Base-by-base conservation (phyloP, 768 basidiomycete species). In the Coprinopsis sp. region DNA sequence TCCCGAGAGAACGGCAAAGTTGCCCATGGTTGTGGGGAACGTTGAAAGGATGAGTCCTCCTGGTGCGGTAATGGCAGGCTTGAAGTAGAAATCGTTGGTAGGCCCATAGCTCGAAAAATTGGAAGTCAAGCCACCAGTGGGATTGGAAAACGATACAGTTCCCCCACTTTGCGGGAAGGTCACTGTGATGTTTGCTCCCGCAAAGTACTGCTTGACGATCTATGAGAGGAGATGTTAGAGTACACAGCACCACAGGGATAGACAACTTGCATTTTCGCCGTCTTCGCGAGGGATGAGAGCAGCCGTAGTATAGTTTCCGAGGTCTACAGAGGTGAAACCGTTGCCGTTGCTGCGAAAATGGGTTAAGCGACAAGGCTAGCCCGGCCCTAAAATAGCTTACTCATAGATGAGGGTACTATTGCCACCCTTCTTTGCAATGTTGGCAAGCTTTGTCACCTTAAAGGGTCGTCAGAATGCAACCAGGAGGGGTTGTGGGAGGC, bases 31-130 rank as follows among this genome's bases (percentile, higher is more conserved):
- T 22, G 69, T 55, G 3, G 75, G 76, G 24, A 67, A 57, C 2
- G 76, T 75, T 0, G 73, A 74, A 21, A 77, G 54, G 39, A 77
- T 76, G 55, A 73, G 71, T 1, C 76, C 76, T 8, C 78, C 78
- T 0, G 78, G 77, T 4, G 78, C 73, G 23, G 76, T 64, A 42
- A 81, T 57, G 10, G 76, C 66, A 8, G 79, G 77, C 44, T 78
- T 78, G 68, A 76, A 75, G 64, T 64, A 72, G 51, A 80, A 67
- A 54, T 84, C 81, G 55, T 80, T 75, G 3, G 77, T 70, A 1
- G 82, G 82, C 1, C 82, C 82, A 47, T 76, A 80, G 40, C 72
- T 71, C 11, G 76, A 72, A 61, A 79, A 81, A 16, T 61, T 57
- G 1, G 78, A 81, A 16, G 81, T 73, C 33, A 81, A 67, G 11